Evolutionary conservation across 2,329 filamentous ascomycete species (phyloP).

Genomic region (Penicillium sp.): DNA sequence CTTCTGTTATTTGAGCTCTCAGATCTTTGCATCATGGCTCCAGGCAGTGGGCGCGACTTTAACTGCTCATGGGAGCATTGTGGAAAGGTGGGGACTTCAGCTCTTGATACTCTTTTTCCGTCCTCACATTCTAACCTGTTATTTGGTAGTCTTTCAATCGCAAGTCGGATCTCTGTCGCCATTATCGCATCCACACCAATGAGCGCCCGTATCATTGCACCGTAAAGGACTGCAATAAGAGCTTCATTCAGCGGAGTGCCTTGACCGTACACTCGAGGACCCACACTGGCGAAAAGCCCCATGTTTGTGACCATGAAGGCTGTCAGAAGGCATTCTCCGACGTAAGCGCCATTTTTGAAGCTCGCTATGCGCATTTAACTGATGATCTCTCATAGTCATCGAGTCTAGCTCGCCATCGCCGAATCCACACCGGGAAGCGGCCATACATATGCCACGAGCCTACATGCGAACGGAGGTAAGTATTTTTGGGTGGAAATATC

Average conservation of each 20-base stretch:
- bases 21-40: conserved; percentile 27
- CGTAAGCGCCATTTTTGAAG: conserved; percentile 22
- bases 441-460: conserved; percentile 37
- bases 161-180: conserved; percentile 42
- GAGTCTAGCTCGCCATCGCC: conserved; percentile 35
- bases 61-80: conserved; percentile 39
- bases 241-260: conserved; percentile 43
- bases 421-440: conserved; percentile 36
- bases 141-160: conserved; percentile 39
- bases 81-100: conserved; percentile 32
- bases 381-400: conserved; percentile 25
- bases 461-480: conserved; percentile 33
- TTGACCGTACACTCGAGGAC: conserved; percentile 41
- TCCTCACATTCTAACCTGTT: not conserved
- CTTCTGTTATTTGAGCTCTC: not conserved
- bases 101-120: not conserved
- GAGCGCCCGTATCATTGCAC: conserved; percentile 42
- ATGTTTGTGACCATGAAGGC: conserved; percentile 37
- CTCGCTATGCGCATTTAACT: conserved; percentile 1
- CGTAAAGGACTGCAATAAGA: conserved; percentile 40
- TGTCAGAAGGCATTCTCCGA: conserved; percentile 40
- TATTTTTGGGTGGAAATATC: not conserved
- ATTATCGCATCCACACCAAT: conserved; percentile 43
- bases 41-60: conserved; percentile 36
- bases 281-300: conserved; percentile 40